Conservation (phyloP, 768 basidiomycete species). For the Lepiota subincarnata region DNA sequence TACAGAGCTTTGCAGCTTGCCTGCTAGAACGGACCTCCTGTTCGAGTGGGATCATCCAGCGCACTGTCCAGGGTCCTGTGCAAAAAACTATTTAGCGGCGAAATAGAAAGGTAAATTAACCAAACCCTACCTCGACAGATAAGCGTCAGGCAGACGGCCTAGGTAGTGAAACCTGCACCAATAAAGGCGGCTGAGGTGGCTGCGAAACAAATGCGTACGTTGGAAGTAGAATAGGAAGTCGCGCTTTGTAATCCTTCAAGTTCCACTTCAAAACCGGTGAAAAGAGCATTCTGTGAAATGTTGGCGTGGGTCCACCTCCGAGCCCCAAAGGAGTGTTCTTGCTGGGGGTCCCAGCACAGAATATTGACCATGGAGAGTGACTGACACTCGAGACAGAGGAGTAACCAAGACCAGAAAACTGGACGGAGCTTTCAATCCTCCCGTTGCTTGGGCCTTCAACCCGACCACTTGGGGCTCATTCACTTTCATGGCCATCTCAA, state of each 20-base stretch:
- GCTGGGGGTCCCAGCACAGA: too few relatives aligned
- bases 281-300: too few relatives aligned
- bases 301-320: too few relatives aligned
- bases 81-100: neutral
- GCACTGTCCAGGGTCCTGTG: slow-evolving; percentile 20
- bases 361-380: too few relatives aligned
- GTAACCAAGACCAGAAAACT: too few relatives aligned
- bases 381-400: too few relatives aligned
- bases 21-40: slow-evolving; percentile 43
- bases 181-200: slow-evolving; percentile 20
- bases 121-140: slow-evolving; percentile 31
- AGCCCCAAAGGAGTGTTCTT: too few relatives aligned
- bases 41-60: slow-evolving; percentile 40
- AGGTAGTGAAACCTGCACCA: neutral
- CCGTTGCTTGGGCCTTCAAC: too few relatives aligned
- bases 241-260: slow-evolving; percentile 21
- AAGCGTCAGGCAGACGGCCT: slow-evolving; percentile 3
- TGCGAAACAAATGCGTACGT: slow-evolving; percentile 50
- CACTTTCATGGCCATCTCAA: too few relatives aligned
- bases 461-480: too few relatives aligned
- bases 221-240: slow-evolving; percentile 65
- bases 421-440: too few relatives aligned
- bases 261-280: too few relatives aligned
- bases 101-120: neutral
- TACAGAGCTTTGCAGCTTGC: slow-evolving; percentile 31